phyloP scores from a whole-genome alignment of 768 basidiomycete genomes.

The Calvatia gigantea region DNA sequence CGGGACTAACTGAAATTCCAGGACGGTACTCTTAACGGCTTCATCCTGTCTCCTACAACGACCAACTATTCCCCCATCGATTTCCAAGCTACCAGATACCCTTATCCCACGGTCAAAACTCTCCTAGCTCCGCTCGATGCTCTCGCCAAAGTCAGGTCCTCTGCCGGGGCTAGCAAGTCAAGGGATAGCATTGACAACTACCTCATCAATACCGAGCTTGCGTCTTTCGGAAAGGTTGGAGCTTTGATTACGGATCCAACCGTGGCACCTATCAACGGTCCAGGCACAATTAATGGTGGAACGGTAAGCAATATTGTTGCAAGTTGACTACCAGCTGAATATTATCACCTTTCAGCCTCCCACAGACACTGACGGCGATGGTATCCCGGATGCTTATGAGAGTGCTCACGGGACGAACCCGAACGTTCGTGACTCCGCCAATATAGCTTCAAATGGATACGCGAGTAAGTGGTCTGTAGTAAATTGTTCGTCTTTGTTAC shows the following conservation, averaged over 20 bases:
- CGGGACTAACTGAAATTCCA: slow-evolving; percentile 5
- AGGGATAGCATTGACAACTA: slow-evolving; percentile 30
- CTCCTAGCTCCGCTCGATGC: slow-evolving; percentile 29
- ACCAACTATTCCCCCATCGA: slow-evolving; percentile 30
- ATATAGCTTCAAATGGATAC: slow-evolving; percentile 31
- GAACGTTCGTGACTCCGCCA: slow-evolving; percentile 25
- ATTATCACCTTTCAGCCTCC: slow-evolving; percentile 18
- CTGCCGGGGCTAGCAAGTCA: slow-evolving; percentile 29
- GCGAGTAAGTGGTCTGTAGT: slow-evolving; percentile 23
- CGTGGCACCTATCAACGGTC: slow-evolving; percentile 26
- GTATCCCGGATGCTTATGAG: slow-evolving; percentile 32
- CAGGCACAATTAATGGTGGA: slow-evolving; percentile 28
- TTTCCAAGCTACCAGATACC: slow-evolving; percentile 26
- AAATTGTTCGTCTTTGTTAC: background rate
- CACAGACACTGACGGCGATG: slow-evolving; percentile 27
- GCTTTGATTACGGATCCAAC: slow-evolving; percentile 27
- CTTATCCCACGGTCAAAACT: slow-evolving; percentile 27
- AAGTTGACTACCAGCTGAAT: background rate
- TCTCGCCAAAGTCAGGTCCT: slow-evolving; percentile 23
- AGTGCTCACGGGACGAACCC: slow-evolving; percentile 28
- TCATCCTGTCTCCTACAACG: slow-evolving; percentile 22
- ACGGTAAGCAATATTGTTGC: slow-evolving; percentile 21
- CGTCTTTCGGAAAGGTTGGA: slow-evolving; percentile 29
- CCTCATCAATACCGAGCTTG: slow-evolving; percentile 29
- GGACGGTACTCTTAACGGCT: slow-evolving; percentile 28